Evolutionary conservation across 2,329 filamentous ascomycete species (phyloP), one percentile per base, ranked within the genome.

Genomic region (Fusarium sp.): DNA sequence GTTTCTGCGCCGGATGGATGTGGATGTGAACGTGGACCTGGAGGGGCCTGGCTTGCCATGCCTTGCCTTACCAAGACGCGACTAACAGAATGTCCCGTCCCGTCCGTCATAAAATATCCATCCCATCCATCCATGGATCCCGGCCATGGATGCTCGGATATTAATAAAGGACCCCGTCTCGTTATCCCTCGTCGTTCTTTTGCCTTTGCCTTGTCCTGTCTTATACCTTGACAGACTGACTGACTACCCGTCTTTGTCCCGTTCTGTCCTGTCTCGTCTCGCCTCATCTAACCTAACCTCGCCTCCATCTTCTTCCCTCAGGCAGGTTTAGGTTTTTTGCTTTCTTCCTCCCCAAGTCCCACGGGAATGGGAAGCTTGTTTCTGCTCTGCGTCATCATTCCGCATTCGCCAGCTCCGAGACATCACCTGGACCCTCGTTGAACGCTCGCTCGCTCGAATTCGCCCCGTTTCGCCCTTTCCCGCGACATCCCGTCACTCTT

Each of bases 161-260:
- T 73, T 75, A 72, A 72, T 66, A 72, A 66, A 64, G 41, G 72
- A n/a, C 52, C 64, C 72, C 68, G 25, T 74, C 71, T 63, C 64
- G 16, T 68, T 50, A 32, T 71, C 62, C 64, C 71, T 60, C 65
- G 64, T 54, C 52, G 30, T 34, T 35, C 52, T 35, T 35, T 25
- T 52, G 62, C 57, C 20, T 25, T 34, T 39, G 43, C 43, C 56
- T 41, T 39, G 20, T 27, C 9, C 34, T 37, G 32, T 25, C 54
- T 58, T 37, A 23, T 58, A 27, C 23, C 52, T 56, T 56, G 30
- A 35, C 54, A 52, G 27, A 32, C 27, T 18, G 27, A 32, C 18
- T 18, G 59, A 34, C 41, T 35, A 62, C 41, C 59, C 41, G 34
- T 23, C 32, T 25, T 62, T 37, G 35, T 52, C 30, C 11, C 25